A percentile compares a stretch with the other conserved stretches of the same genome.
phyloP scores from a whole-genome alignment of 305 asterid genomes.

The Euphrasia arctica region DNA sequence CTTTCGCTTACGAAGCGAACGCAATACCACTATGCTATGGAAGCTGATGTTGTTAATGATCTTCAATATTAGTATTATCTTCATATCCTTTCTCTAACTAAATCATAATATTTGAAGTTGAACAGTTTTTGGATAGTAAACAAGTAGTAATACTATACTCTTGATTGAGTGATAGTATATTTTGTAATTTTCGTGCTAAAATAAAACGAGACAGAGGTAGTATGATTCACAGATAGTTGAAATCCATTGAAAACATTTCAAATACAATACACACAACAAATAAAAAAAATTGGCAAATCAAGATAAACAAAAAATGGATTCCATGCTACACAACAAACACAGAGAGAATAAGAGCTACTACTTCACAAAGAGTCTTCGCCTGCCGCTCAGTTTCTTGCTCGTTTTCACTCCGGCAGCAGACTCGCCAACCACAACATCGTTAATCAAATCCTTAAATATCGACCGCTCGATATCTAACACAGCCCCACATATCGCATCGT shows the following conservation, averaged over 20 bases:
- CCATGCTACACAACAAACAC: neutral
- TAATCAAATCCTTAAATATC: slow-evolving; percentile 78
- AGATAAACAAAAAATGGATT: neutral
- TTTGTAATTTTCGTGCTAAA: neutral
- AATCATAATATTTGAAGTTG: no score
- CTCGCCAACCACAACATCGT: slow-evolving; percentile 73
- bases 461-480: slow-evolving; percentile 74
- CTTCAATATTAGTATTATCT: no score
- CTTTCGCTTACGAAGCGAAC: slow-evolving; percentile 99
- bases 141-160: no score
- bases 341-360: slow-evolving; percentile 22
- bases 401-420: slow-evolving; percentile 32
- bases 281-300: neutral
- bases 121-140: no score
- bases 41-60: neutral
- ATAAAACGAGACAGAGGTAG: no score
- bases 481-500: slow-evolving; percentile 51
- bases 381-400: slow-evolving; percentile 29
- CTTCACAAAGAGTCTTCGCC: slow-evolving; percentile 42
- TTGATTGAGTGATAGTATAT: no score
- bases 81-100: no score
- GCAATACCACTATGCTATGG: slow-evolving; percentile 98
- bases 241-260: no score
- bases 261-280: no score
- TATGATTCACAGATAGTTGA: no score